Conservation (phyloP, 179 eudicot species). For the Amaranthus tricolor region DNA sequence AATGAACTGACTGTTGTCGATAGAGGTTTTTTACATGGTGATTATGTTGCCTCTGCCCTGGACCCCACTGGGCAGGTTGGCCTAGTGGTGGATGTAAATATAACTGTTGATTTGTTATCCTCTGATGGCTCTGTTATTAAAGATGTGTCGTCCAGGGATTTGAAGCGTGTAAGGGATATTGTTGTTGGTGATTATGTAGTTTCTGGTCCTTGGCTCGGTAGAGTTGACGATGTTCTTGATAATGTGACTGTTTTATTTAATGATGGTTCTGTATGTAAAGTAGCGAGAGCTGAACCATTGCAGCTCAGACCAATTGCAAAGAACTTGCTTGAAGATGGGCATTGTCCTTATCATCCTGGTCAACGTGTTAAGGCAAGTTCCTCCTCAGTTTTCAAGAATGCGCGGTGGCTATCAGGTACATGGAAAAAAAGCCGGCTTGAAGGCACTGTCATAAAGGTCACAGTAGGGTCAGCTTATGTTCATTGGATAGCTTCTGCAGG, state of each 20-base stretch:
- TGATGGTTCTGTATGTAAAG: constrained; percentile 93
- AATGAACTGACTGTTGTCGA: constrained; percentile 69
- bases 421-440: constrained; percentile 82
- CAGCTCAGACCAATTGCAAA: constrained; percentile 76
- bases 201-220: constrained; percentile 91
- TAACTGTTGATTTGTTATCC: constrained; percentile 66
- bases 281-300: constrained; percentile 78
- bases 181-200: constrained; percentile 86
- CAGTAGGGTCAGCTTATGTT: constrained; percentile 76
- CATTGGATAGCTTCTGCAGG: constrained; percentile 99
- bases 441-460: constrained; percentile 83
- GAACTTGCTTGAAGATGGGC: constrained; percentile 75
- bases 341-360: constrained; percentile 92
- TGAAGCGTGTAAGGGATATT: constrained; percentile 79
- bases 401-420: constrained; percentile 76
- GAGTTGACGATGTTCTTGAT: constrained; percentile 88
- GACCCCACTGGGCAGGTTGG: constrained; percentile 95
- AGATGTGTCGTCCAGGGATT: constrained; percentile 56
- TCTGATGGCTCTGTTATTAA: constrained; percentile 55
- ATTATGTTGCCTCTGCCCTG: constrained; percentile 79
- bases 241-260: constrained; percentile 80
- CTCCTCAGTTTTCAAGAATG: constrained; percentile 80
- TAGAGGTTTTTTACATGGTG: constrained; percentile 86
- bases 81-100: constrained; percentile 69
- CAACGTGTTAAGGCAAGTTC: constrained; percentile 87